phyloP scores from a whole-genome alignment of 805 yeast genomes.

The Cyberlindnera japonica region DNA sequence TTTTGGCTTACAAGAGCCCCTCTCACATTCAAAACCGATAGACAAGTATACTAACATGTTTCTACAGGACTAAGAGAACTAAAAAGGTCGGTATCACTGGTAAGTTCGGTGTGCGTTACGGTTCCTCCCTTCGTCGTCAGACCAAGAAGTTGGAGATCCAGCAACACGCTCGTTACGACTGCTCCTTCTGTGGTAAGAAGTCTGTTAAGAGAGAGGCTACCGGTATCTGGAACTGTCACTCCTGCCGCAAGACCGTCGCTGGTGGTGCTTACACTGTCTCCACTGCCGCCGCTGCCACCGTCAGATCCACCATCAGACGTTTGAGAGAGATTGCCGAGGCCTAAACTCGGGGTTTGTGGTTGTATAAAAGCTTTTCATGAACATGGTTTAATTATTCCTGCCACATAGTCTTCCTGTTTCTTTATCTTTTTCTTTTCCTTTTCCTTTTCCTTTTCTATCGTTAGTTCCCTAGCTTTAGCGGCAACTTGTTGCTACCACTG shows the following conservation, averaged over 20 bases:
- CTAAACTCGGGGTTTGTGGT: slow-evolving; percentile 42
- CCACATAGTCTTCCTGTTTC: too few species aligned
- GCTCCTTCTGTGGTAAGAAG: slow-evolving; percentile 99
- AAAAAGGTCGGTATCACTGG: slow-evolving; percentile 99
- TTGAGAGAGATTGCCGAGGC: slow-evolving; percentile 99
- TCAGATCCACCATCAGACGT: slow-evolving; percentile 99
- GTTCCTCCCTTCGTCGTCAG: slow-evolving; percentile 99
- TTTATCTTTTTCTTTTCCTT: too few species aligned
- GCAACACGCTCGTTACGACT: slow-evolving; percentile 98
- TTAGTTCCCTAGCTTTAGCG: too few species aligned
- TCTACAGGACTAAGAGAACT: slow-evolving; percentile 95
- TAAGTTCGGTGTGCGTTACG: slow-evolving; percentile 99
- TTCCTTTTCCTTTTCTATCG: too few species aligned
- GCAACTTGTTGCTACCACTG: too few species aligned
- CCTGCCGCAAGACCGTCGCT: slow-evolving; percentile 95
- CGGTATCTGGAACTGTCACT: slow-evolving; percentile 98
- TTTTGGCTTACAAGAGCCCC: too few species aligned
- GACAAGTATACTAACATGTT: slow-evolving; percentile 39
- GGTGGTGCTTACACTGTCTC: slow-evolving; percentile 99
- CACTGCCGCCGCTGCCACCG: slow-evolving; percentile 99
- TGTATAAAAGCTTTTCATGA: slow-evolving; percentile 28
- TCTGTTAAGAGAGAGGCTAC: slow-evolving; percentile 95
- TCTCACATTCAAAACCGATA: too few species aligned
- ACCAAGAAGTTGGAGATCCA: slow-evolving; percentile 98
- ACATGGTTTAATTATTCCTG: slow-evolving; percentile 11